A percentile compares a stretch with the other conserved stretches of the same genome.
phyloP scores from a whole-genome alignment of 495 filamentous ascomycete genomes.

The Neurospora sp. region DNA sequence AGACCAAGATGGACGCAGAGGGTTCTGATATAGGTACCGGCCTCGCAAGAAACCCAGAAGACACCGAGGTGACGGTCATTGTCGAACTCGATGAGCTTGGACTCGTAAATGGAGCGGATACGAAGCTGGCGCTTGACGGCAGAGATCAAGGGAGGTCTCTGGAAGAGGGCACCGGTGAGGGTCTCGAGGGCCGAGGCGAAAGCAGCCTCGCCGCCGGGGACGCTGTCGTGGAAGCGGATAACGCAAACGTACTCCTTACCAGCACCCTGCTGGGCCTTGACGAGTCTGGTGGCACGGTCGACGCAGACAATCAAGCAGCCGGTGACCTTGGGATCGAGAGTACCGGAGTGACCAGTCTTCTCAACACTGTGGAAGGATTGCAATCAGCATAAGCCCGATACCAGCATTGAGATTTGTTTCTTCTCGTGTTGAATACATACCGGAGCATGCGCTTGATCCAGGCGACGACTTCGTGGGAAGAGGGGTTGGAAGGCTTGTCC shows the following conservation, averaged over 20 bases:
- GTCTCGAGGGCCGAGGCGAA: conserved; percentile 86
- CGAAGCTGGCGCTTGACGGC: conserved; percentile 97
- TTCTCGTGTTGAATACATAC: conserved; percentile 32
- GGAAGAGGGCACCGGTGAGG: conserved; percentile 91
- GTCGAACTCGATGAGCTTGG: conserved; percentile 91
- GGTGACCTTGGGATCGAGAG: conserved; percentile 72
- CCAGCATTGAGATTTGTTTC: neutral
- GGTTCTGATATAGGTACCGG: conserved; percentile 96
- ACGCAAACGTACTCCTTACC: conserved; percentile 80
- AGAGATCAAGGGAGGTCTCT: conserved; percentile 92
- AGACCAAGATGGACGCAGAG: conserved; percentile 94
- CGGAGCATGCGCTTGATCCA: conserved; percentile 96
- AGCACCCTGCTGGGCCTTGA: conserved; percentile 96
- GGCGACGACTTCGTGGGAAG: conserved; percentile 94
- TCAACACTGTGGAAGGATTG: conserved; percentile 52
- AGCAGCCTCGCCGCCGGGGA: conserved; percentile 83
- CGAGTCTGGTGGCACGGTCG: conserved; percentile 89
- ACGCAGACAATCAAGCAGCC: conserved; percentile 94
- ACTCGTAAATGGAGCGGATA: conserved; percentile 93
- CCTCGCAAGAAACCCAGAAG: conserved; percentile 99
- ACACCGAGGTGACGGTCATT: conserved; percentile 96
- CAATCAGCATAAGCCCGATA: conserved; percentile 12
- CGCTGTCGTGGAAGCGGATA: conserved; percentile 82
- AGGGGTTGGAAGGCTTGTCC: conserved; percentile 97
- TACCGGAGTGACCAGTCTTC: conserved; percentile 96